Conservation (phyloP, 441 rosid species). For the Francoa sonchifolia region DNA sequence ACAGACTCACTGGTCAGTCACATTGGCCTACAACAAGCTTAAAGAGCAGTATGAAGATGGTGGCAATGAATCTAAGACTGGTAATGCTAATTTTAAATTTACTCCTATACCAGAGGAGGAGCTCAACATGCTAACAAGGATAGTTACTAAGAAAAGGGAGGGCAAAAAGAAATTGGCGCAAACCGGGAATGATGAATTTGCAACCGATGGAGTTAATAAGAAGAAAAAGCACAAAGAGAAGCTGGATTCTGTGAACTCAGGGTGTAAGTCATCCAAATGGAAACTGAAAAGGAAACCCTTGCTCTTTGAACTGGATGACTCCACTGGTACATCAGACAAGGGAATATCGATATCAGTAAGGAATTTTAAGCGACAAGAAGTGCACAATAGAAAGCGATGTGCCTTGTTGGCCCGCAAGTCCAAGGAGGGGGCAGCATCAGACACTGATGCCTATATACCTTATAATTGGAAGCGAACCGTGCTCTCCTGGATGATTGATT, state of each 20-base stretch:
- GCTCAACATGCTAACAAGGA: slow-evolving; percentile 42
- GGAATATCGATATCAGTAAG: slow-evolving; percentile 18
- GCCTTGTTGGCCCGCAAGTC: slow-evolving; percentile 58
- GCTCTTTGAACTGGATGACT: slow-evolving; percentile 11
- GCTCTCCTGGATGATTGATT: slow-evolving; percentile 78
- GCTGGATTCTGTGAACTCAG: slow-evolving; percentile 6
- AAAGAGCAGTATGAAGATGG: slow-evolving; percentile 38
- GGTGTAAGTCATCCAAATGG: slow-evolving; percentile 14
- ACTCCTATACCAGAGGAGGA: slow-evolving; percentile 68
- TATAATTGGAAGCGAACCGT: slow-evolving; percentile 72
- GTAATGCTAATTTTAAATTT: slow-evolving; percentile 35
- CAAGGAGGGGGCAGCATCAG: slow-evolving; percentile 31
- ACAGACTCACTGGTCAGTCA: slow-evolving; percentile 90
- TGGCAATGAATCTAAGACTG: slow-evolving; percentile 20
- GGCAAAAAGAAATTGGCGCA: slow-evolving; percentile 32
- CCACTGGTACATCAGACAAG: slow-evolving; percentile 13
- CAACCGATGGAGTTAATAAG: slow-evolving; percentile 14
- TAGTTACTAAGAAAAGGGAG: slow-evolving; percentile 28
- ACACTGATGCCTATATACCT: slow-evolving; percentile 40
- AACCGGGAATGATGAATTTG: slow-evolving; percentile 16
- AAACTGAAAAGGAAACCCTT: slow-evolving; percentile 20
- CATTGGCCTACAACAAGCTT: slow-evolving; percentile 67
- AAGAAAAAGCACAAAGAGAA: slow-evolving; percentile 17
- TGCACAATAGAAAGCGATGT: slow-evolving; percentile 44
- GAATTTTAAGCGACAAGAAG: slow-evolving; percentile 35